A percentile compares a stretch with the other conserved stretches of the same genome.
Evolutionary conservation across 176 grass and related monocot species (phyloP).

Genomic region (Hyparrhenia diplandra): DNA sequence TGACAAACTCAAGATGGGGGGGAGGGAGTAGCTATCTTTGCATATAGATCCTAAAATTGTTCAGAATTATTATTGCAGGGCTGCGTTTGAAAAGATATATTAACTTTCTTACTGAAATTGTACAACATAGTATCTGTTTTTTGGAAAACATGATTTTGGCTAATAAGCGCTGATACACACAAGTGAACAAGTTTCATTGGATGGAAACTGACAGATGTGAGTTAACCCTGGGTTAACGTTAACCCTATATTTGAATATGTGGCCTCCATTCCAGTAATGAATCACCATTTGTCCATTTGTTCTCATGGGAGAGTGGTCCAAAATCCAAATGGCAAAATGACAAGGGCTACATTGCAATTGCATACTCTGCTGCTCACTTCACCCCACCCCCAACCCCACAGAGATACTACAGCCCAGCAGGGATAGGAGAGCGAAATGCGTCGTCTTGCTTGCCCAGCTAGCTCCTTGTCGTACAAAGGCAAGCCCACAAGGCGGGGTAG

Average conservation of each 20-base stretch:
- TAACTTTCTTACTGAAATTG: background rate
- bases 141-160: background rate
- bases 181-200: no score
- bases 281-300: conserved; percentile 7
- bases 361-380: conserved; percentile 2
- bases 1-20: no score
- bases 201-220: background rate
- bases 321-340: conserved; percentile 7
- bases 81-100: background rate
- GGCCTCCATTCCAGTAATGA: background rate
- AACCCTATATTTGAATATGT: background rate
- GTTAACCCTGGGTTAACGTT: background rate
- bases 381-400: background rate
- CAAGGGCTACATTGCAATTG: conserved; percentile 28
- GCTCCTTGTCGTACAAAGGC: conserved; percentile 32
- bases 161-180: no score
- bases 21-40: no score
- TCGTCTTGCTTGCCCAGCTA: background rate
- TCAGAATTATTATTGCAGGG: background rate
- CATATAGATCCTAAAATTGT: background rate
- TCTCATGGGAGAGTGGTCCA: background rate
- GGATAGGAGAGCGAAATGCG: background rate
- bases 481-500: conserved; percentile 25
- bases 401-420: no score
- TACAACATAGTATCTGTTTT: background rate